A percentile compares a stretch with the other conserved stretches of the same genome.
phyloP scores from a whole-genome alignment of 176 grass and related monocot genomes.

The Musa beccarii region DNA sequence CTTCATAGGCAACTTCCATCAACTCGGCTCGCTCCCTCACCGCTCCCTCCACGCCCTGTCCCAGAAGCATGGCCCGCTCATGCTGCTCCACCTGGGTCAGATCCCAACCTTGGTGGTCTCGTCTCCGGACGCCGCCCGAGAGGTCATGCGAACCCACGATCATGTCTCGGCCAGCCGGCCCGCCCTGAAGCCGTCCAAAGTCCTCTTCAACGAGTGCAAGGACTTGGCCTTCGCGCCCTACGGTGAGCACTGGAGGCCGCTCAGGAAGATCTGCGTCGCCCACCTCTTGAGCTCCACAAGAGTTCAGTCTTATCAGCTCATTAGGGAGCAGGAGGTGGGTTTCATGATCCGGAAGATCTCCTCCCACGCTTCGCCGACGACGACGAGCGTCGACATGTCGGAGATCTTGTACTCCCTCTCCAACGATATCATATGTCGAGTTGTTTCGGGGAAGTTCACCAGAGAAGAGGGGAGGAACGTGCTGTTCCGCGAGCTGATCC shows the following conservation, averaged over 20 bases:
- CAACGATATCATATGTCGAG: not conserved
- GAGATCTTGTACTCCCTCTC: not conserved
- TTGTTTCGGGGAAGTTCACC: not conserved
- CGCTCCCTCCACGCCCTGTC: too few species aligned
- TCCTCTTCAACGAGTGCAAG: slow-evolving; percentile 20
- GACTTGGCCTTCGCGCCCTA: slow-evolving; percentile 39
- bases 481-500: slow-evolving; percentile 4
- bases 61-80: too few species aligned
- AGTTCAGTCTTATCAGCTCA: slow-evolving; percentile 23
- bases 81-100: too few species aligned
- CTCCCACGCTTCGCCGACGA: not conserved
- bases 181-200: slow-evolving; percentile 7
- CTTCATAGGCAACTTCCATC: too few species aligned
- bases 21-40: too few species aligned
- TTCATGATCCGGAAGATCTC: slow-evolving; percentile 23
- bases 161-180: slow-evolving; percentile 30
- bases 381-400: not conserved
- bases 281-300: slow-evolving; percentile 36
- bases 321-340: slow-evolving; percentile 29
- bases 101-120: too few species aligned
- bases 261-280: slow-evolving; percentile 35
- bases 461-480: not conserved
- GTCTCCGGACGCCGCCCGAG: too few species aligned
- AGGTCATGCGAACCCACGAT: slow-evolving; percentile 28
- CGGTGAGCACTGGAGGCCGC: slow-evolving; percentile 40